These are phyloP conservation scores for Sphaerosporella brunnea DNA, from an alignment of 495 filamentous ascomycete species.

Conservation along the genomic window DNA sequence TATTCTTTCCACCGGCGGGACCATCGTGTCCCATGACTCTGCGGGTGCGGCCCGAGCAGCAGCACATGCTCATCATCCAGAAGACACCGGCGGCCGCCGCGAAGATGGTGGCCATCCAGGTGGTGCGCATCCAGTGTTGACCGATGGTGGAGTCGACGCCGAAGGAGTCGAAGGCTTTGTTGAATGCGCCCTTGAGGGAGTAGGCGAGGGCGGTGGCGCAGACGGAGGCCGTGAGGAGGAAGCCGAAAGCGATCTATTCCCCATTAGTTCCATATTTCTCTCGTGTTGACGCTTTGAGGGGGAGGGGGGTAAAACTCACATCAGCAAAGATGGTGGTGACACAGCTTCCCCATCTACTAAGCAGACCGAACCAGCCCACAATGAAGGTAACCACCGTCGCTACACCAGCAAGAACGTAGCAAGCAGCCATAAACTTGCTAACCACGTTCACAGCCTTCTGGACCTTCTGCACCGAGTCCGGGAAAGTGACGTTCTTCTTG, in stretches of 20 bases:
- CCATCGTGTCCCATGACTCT: constrained; percentile 18
- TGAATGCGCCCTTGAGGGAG: constrained; percentile 38
- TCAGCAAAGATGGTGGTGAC: constrained; percentile 58
- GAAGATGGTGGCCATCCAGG: constrained; percentile 69
- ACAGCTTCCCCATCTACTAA: constrained; percentile 51
- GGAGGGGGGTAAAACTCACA: constrained; percentile 33
- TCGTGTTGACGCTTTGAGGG: too few species aligned
- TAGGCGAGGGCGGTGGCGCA: constrained; percentile 48
- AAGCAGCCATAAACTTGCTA: constrained; percentile 36
- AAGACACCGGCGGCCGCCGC: constrained; percentile 55
- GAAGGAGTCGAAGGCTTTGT: constrained; percentile 45
- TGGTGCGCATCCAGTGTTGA: constrained; percentile 44
- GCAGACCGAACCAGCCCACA: constrained; percentile 51
- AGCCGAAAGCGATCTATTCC: constrained; percentile 37
- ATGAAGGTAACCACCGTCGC: constrained; percentile 50
- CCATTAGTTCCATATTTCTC: too few species aligned
- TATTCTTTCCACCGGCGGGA: too few species aligned
- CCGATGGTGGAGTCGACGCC: constrained; percentile 46
- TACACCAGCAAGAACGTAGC: constrained; percentile 48
- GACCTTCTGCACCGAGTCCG: constrained; percentile 43
- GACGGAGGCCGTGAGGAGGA: constrained; percentile 41
- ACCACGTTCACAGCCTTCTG: constrained; percentile 54
- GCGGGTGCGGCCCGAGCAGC: constrained; percentile 38
- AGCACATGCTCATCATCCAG: constrained; percentile 84
- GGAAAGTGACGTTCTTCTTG: constrained; percentile 35